phyloP scores from a whole-genome alignment of 2,329 filamentous ascomycete species.

The Aspergillus viridinutans region DNA sequence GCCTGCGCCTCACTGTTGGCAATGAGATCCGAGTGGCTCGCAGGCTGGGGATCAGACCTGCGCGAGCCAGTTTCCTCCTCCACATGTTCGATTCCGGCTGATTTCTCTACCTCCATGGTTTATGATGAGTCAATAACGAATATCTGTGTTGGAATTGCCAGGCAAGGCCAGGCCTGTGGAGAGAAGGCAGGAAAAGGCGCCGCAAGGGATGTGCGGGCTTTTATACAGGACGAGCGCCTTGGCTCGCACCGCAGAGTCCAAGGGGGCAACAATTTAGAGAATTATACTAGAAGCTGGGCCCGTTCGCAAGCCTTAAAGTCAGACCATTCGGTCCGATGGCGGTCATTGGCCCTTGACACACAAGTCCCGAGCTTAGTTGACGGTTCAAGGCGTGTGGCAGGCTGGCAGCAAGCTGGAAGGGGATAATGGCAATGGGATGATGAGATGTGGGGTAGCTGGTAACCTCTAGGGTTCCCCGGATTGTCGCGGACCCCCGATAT shows the following conservation, averaged over 20 bases:
- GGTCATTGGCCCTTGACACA: not conserved
- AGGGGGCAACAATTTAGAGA: not conserved
- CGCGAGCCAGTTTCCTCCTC: not conserved
- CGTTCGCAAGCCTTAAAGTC: not conserved
- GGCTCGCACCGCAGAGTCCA: not conserved
- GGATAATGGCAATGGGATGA: not conserved
- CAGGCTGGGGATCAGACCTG: not conserved
- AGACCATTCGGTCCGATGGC: not conserved
- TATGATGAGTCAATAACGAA: not conserved
- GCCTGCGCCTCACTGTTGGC: slow-evolving; percentile 2
- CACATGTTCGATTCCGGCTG: not conserved
- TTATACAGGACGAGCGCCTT: not conserved
- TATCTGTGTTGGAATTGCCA: not conserved
- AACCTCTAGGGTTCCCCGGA: not conserved
- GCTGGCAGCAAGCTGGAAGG: not conserved
- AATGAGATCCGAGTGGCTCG: not conserved
- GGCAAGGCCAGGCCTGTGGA: not conserved
- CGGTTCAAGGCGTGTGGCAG: too few relatives aligned
- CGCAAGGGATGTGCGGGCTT: not conserved
- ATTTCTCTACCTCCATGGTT: slow-evolving; percentile 4
- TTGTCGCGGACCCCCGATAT: not conserved
- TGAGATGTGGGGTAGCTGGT: not conserved
- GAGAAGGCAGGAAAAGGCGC: not conserved
- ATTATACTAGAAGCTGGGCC: not conserved
- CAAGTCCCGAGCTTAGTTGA: not conserved